phyloP scores from a whole-genome alignment of 2,329 filamentous ascomycete species.

The Cytospora schulzeri region DNA sequence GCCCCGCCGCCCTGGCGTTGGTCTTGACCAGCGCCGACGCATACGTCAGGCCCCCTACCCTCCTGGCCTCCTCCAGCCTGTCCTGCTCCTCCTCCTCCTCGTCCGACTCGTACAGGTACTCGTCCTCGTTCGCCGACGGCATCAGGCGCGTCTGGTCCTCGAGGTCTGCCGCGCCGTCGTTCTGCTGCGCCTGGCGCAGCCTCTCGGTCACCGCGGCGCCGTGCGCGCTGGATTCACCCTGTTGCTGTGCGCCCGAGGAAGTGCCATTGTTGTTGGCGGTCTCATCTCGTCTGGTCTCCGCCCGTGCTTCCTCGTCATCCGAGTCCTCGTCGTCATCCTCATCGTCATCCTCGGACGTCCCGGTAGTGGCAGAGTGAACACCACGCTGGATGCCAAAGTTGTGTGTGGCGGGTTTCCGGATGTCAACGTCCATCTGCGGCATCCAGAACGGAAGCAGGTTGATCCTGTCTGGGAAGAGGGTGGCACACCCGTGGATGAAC shows the following conservation, averaged over 20 bases:
- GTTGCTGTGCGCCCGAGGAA: slow-evolving; percentile 27
- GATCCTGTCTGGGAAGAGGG: slow-evolving; percentile 83
- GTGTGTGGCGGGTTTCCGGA: slow-evolving; percentile 86
- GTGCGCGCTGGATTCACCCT: slow-evolving; percentile 43
- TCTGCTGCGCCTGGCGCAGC: slow-evolving; percentile 43
- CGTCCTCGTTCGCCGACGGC: slow-evolving; percentile 58
- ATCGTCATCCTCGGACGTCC: slow-evolving; percentile 76
- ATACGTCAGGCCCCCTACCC: slow-evolving; percentile 77
- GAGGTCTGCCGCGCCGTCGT: slow-evolving; percentile 56
- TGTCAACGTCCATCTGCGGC: slow-evolving; percentile 97
- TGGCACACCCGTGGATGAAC: slow-evolving; percentile 94
- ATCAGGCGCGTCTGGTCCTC: slow-evolving; percentile 76
- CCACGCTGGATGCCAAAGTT: slow-evolving; percentile 88
- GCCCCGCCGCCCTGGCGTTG: slow-evolving; percentile 47
- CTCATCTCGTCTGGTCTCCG: slow-evolving; percentile 7
- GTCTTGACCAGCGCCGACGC: slow-evolving; percentile 59
- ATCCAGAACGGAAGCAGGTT: slow-evolving; percentile 94
- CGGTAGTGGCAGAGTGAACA: slow-evolving; percentile 72
- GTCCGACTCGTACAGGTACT: slow-evolving; percentile 90
- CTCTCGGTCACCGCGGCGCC: slow-evolving; percentile 34
- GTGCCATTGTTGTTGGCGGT: slow-evolving; percentile 22
- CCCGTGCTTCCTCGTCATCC: slow-evolving; percentile 60
- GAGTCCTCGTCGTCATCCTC: slow-evolving; percentile 68
- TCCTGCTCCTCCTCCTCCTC: slow-evolving; percentile 78
- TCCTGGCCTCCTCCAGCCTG: slow-evolving; percentile 74